These are phyloP conservation scores for Selenicereus undatus DNA, from an alignment of 148 eudicot species.

Conservation along the genomic window DNA sequence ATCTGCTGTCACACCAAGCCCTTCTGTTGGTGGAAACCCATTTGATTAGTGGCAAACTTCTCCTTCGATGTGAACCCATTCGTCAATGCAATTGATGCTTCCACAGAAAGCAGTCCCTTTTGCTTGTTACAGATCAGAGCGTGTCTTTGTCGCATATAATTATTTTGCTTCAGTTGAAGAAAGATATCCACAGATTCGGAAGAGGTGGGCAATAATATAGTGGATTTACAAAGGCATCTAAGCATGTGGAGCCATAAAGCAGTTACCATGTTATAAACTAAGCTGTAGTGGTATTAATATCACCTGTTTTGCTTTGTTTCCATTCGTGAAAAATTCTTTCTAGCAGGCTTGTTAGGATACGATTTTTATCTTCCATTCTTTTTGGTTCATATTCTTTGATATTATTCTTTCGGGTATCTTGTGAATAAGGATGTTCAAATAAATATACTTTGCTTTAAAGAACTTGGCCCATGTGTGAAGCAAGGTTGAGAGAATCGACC, in stretches of 20 bases:
- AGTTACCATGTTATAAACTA: neutral
- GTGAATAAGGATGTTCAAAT: neutral
- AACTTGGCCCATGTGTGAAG: neutral
- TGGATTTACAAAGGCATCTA: neutral
- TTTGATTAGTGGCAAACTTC: constrained; percentile 47
- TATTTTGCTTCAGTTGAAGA: constrained; percentile 11
- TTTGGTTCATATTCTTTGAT: neutral
- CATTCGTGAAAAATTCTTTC: constrained; percentile 7
- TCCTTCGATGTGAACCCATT: neutral
- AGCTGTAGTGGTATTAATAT: neutral
- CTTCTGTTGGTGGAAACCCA: constrained; percentile 73
- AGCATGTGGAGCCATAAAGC: neutral
- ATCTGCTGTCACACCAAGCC: constrained; percentile 48
- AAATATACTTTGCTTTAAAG: neutral
- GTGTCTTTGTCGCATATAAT: constrained; percentile 7
- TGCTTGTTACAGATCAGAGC: constrained; percentile 3
- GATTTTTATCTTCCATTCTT: neutral
- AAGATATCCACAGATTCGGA: neutral
- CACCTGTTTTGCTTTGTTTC: neutral
- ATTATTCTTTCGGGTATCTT: neutral
- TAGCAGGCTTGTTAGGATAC: constrained; percentile 3
- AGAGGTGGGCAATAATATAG: neutral
- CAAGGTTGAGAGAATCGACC: too few species aligned
- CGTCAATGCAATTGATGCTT: neutral
- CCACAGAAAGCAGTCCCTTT: constrained; percentile 1